Percentiles rank a stretch among this genome's conserved stretches.
phyloP scores from a whole-genome alignment of 345 rosid genomes.

The Salix suchowensis region DNA sequence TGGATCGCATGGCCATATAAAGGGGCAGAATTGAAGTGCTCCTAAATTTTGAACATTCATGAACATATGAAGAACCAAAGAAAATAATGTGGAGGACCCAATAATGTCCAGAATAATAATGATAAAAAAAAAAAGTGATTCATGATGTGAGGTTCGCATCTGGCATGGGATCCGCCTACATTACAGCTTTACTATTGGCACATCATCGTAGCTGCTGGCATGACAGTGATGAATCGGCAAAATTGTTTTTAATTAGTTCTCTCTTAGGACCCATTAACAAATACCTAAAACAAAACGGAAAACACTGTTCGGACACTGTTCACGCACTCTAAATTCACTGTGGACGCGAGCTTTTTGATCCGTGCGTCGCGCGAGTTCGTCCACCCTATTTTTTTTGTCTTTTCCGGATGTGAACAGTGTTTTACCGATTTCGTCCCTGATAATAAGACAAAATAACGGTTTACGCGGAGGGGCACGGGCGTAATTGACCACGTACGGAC shows the following conservation, averaged over 20 bases:
- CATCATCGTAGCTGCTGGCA: neutral
- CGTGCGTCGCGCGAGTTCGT: too few species aligned
- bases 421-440: too few species aligned
- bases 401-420: too few species aligned
- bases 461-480: too few species aligned
- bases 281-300: too few species aligned
- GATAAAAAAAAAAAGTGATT: neutral
- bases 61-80: neutral
- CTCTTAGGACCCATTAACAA: neutral
- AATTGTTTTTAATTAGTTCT: neutral
- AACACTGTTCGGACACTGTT: too few species aligned
- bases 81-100: neutral
- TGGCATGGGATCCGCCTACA: slow-evolving; percentile 20
- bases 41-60: neutral
- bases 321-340: too few species aligned
- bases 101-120: neutral
- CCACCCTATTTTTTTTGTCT: too few species aligned
- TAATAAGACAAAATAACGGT: too few species aligned
- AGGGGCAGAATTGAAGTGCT: neutral
- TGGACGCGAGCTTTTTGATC: too few species aligned
- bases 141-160: neutral
- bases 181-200: neutral
- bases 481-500: too few species aligned
- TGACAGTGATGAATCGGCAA: neutral
- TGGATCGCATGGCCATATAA: neutral